Evolutionary conservation across 306 rosid genomes (phyloP).

Genomic region (Citrullus amarus): DNA sequence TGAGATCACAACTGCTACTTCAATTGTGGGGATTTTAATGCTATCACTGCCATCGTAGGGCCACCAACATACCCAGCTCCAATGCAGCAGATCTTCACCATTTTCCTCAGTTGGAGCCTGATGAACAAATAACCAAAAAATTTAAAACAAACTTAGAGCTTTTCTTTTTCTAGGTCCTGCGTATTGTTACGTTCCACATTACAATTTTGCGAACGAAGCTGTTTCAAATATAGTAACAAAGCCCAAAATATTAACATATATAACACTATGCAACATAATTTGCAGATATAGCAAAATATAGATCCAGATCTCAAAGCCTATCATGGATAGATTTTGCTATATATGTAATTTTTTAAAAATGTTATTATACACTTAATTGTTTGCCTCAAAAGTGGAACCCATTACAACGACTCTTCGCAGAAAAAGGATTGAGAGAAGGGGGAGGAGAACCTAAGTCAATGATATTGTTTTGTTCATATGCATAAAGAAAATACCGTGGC

Average conservation of each 20-base stretch:
- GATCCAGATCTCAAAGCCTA: too few species aligned
- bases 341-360: too few species aligned
- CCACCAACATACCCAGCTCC: constrained; percentile 89
- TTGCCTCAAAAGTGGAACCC: too few species aligned
- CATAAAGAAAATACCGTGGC: too few species aligned
- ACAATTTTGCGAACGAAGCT: background rate
- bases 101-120: constrained; percentile 20
- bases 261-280: too few species aligned
- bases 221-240: too few species aligned
- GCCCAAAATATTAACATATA: too few species aligned
- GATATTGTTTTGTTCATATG: background rate
- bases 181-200: background rate
- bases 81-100: constrained; percentile 80
- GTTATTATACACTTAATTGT: too few species aligned
- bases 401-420: too few species aligned
- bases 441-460: background rate
- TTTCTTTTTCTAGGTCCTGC: background rate
- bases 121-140: background rate
- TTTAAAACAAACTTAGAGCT: background rate
- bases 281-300: too few species aligned
- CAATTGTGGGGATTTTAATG: constrained; percentile 54
- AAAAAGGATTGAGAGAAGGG: too few species aligned
- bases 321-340: too few species aligned
- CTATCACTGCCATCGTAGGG: constrained; percentile 83
- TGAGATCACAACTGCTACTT: constrained; percentile 67